phyloP scores from a whole-genome alignment of 2,329 filamentous ascomycete genomes.

The Cadophora sp. region DNA sequence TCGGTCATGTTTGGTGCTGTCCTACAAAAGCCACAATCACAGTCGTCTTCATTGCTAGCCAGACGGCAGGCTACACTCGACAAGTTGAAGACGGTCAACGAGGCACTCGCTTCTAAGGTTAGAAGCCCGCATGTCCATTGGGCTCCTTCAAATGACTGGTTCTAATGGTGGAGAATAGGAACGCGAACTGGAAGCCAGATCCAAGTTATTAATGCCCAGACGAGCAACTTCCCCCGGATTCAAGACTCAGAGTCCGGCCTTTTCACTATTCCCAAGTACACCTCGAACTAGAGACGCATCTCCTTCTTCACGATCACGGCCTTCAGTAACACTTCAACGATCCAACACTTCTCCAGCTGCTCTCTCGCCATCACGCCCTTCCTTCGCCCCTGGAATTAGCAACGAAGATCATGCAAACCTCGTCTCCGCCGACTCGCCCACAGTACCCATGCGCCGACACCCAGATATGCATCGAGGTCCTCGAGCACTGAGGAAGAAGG shows the following conservation, averaged over 20 bases:
- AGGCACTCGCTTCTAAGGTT: constrained; percentile 50
- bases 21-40: constrained; percentile 53
- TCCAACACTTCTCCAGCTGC: constrained; percentile 63
- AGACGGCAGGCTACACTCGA: constrained; percentile 66
- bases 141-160: constrained; percentile 22
- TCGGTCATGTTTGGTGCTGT: constrained; percentile 91
- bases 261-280: constrained; percentile 48
- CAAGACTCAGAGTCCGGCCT: constrained; percentile 51
- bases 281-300: constrained; percentile 32
- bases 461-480: constrained; percentile 3
- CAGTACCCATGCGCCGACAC: background rate
- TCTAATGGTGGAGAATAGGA: constrained; percentile 44
- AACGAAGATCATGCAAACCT: constrained; percentile 38
- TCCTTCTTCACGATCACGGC: constrained; percentile 19
- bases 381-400: constrained; percentile 34
- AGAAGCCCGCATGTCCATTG: constrained; percentile 26
- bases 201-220: constrained; percentile 45
- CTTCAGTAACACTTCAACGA: constrained; percentile 45
- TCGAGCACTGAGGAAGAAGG: constrained; percentile 5
- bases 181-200: constrained; percentile 45
- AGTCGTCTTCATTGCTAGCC: constrained; percentile 52
- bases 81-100: constrained; percentile 61
- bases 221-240: constrained; percentile 59
- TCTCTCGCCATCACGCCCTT: constrained; percentile 54
- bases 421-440: constrained; percentile 22